Base-by-base conservation (phyloP, 495 filamentous ascomycete species). In the Penicillium paxilli region DNA sequence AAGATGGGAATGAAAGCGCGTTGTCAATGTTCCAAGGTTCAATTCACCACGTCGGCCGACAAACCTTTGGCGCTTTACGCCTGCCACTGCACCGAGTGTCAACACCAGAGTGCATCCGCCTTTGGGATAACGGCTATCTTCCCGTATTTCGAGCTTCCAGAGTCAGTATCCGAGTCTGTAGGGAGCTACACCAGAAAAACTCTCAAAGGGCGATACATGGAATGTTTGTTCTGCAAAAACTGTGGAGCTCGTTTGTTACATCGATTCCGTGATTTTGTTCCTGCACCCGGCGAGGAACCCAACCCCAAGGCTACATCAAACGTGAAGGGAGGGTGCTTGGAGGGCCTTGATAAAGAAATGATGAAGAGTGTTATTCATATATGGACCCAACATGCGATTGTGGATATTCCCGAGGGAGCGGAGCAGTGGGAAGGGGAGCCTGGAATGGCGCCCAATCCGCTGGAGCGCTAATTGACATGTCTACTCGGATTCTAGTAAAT, bases 71-170 rank as follows among this genome's bases (percentile, higher is more conserved):
- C 76, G 1, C 63, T 87, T 14, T 88, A 86, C 60, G 82, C 87
- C 62, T 89, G 86, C 70, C 86, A 89, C 70, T 89, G 86, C 66
- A 65, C 73, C 32, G 79, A 86, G 57, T 89, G 86, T 66, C 82
- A 80, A 24, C 78, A 80, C 50, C 86, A 89, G 69, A 81, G 84
- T 44, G 77, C 81, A 47, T 84, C 83, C 14, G 84, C 86, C n/a
- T 87, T 85, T 60, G 85, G 86, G 22, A 80, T 83, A 45, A 83
- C 80, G 22, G 85, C 85, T 49, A 84, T 86, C 57, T 89, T 89
- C 62, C 86, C 84, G 6, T 65, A 67, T 12, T 87, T 87, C 45
- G 59, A 72, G 17, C 65, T 87, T 33, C 81, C 72, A 0, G 53
- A 55, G 9, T 55, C 69, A 11, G 46, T 42, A 66, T 72, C 28